Percentiles rank a stretch among this genome's conserved stretches.
Conservation (phyloP, 2,329 filamentous ascomycete species). For the Fonsecaea multimorphosa region DNA sequence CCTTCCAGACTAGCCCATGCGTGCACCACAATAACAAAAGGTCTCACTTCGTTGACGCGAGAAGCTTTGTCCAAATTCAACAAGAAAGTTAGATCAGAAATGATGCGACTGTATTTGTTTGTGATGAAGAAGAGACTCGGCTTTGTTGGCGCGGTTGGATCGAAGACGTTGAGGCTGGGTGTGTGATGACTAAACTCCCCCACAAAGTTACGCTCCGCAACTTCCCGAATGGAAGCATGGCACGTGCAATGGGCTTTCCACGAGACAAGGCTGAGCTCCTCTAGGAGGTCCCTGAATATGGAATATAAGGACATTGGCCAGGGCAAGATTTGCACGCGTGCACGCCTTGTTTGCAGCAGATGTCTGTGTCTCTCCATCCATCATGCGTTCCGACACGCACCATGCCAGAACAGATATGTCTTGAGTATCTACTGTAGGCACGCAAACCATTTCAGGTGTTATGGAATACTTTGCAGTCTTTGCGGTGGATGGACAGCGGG, state of each 20-base stretch:
- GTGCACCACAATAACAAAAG: background rate
- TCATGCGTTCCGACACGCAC: too few relatives aligned
- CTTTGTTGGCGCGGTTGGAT: background rate
- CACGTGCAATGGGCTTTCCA: background rate
- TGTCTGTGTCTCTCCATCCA: too few relatives aligned
- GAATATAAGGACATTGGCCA: background rate
- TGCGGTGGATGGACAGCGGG: too few relatives aligned
- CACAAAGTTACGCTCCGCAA: background rate
- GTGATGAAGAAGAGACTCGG: background rate
- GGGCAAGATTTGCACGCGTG: too few relatives aligned
- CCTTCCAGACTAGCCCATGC: background rate
- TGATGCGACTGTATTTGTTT: background rate
- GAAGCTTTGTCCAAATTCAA: background rate
- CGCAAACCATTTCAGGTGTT: too few relatives aligned
- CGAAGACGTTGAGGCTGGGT: background rate
- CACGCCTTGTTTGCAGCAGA: too few relatives aligned
- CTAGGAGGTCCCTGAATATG: background rate
- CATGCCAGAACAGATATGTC: too few relatives aligned
- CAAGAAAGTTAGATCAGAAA: background rate
- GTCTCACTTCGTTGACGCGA: background rate
- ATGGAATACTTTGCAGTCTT: too few relatives aligned
- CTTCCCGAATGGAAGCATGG: background rate
- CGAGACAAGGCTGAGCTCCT: background rate
- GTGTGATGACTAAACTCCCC: background rate
- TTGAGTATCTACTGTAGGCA: too few relatives aligned